These are phyloP conservation scores for Cladobotryum mycophilum DNA, from an alignment of 2,329 filamentous ascomycete species.

Conservation along the genomic window DNA sequence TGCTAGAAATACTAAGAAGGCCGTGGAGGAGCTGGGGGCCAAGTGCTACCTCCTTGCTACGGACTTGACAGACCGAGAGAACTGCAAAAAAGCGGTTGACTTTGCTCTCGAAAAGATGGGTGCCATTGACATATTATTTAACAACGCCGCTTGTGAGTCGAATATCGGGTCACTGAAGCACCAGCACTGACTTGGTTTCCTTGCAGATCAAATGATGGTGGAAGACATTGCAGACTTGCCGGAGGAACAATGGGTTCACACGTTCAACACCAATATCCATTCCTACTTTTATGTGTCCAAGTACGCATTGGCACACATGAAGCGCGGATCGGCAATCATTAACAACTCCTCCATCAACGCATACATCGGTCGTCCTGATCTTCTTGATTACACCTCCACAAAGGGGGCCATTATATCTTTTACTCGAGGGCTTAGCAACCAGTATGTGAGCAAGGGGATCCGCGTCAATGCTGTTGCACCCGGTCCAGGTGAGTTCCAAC, in stretches of 20 bases:
- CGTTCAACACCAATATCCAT: constrained; percentile 51
- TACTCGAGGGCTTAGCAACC: constrained; percentile 70
- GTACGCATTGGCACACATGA: constrained; percentile 50
- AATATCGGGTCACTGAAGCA: neutral
- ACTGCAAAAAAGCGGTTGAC: constrained; percentile 45
- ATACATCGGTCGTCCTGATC: constrained; percentile 72
- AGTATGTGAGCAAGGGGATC: constrained; percentile 65
- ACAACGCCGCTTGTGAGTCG: constrained; percentile 40
- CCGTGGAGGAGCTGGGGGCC: constrained; percentile 45
- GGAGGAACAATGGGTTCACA: constrained; percentile 47
- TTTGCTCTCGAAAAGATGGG: constrained; percentile 45
- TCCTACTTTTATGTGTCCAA: constrained; percentile 56
- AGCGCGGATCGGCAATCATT: constrained; percentile 68
- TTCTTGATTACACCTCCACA: constrained; percentile 76
- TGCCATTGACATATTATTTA: constrained; percentile 46
- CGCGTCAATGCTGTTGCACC: constrained; percentile 72
- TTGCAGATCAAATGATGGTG: constrained; percentile 38
- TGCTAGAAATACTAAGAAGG: constrained; percentile 45
- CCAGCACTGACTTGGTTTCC: constrained; percentile 13
- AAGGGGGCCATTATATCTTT: constrained; percentile 76
- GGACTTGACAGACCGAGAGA: constrained; percentile 43
- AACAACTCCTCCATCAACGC: constrained; percentile 82
- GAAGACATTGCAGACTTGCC: constrained; percentile 40
- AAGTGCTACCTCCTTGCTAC: constrained; percentile 42
- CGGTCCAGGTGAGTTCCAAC: constrained; percentile 44